Evolutionary conservation across 371 early-diverging fungal species (phyloP).

Genomic region (Lichtheimia corymbifera): DNA sequence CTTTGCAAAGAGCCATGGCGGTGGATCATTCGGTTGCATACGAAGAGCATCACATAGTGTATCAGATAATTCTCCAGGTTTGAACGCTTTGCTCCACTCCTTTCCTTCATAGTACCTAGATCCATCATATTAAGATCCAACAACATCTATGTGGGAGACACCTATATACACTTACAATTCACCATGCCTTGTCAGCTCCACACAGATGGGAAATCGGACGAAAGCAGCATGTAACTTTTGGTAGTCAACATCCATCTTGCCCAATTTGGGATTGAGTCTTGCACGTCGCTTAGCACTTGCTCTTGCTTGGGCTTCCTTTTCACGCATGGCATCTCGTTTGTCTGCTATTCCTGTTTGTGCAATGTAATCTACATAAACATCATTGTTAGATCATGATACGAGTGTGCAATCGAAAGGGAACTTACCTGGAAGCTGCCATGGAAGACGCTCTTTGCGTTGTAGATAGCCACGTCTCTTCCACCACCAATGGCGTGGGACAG

Average conservation of each 20-base stretch:
- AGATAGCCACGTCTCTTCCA: conserved; percentile 87
- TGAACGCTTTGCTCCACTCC: not conserved
- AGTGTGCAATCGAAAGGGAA: not conserved
- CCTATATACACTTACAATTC: conserved; percentile 36
- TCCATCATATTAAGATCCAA: not conserved
- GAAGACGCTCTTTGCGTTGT: conserved; percentile 82
- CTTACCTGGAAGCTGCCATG: conserved; percentile 82
- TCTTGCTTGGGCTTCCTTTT: conserved; percentile 70
- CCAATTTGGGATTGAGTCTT: conserved; percentile 86
- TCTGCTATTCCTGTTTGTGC: conserved; percentile 91
- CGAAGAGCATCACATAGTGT: conserved; percentile 76
- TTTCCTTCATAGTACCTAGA: conserved; percentile 15
- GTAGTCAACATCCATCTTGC: conserved; percentile 87
- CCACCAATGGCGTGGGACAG: conserved; percentile 93
- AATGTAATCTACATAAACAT: conserved; percentile 67
- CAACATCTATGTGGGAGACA: not conserved
- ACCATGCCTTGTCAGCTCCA: conserved; percentile 73
- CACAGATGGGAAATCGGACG: conserved; percentile 83
- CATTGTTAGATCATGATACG: not conserved
- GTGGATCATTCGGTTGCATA: conserved; percentile 77
- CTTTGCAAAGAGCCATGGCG: conserved; percentile 97
- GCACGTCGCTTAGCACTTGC: conserved; percentile 79
- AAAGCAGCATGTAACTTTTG: conserved; percentile 92
- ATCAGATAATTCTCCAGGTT: conserved; percentile 75
- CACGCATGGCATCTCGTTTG: conserved; percentile 76